Conservation (phyloP, 257 asterid genomes). For the Rubia yunnanensis region DNA sequence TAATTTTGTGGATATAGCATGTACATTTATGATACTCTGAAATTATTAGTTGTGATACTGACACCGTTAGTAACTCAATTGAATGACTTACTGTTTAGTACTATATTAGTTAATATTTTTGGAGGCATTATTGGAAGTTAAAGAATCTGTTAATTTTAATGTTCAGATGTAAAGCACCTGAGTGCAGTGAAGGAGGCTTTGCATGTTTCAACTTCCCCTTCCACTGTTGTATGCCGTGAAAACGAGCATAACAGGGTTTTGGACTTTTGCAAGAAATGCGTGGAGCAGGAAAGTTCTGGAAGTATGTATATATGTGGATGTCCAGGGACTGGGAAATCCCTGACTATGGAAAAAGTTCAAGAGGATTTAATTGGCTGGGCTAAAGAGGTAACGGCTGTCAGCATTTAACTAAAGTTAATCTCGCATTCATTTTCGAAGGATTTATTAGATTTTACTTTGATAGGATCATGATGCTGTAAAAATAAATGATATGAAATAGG, state of each 20-base stretch:
- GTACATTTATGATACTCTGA: no score
- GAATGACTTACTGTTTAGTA: not conserved
- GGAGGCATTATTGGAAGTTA: not conserved
- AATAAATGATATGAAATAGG: no score
- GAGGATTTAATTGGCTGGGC: slow-evolving; percentile 60
- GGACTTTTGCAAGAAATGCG: slow-evolving; percentile 68
- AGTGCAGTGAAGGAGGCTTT: slow-evolving; percentile 67
- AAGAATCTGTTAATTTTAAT: not conserved
- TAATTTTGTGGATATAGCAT: not conserved
- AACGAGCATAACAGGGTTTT: slow-evolving; percentile 56
- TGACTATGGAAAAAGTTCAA: slow-evolving; percentile 67
- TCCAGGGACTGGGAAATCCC: slow-evolving; percentile 94
- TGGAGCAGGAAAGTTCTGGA: slow-evolving; percentile 63
- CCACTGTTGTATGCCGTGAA: slow-evolving; percentile 56
- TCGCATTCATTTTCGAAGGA: not conserved
- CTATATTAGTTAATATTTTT: not conserved
- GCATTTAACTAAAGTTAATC: not conserved
- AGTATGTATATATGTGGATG: slow-evolving; percentile 88
- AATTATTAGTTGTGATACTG: no score
- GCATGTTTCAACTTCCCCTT: slow-evolving; percentile 72
- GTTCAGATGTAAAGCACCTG: slow-evolving; percentile 56
- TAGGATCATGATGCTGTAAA: not conserved
- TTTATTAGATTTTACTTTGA: not conserved
- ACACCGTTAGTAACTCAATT: not conserved
- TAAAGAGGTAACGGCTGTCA: slow-evolving; percentile 40